A percentile compares a stretch with the other conserved stretches of the same genome.
Evolutionary conservation across 1,284 basidiomycete genomes (phyloP).

Genomic region (Fomitopsis pinicola): DNA sequence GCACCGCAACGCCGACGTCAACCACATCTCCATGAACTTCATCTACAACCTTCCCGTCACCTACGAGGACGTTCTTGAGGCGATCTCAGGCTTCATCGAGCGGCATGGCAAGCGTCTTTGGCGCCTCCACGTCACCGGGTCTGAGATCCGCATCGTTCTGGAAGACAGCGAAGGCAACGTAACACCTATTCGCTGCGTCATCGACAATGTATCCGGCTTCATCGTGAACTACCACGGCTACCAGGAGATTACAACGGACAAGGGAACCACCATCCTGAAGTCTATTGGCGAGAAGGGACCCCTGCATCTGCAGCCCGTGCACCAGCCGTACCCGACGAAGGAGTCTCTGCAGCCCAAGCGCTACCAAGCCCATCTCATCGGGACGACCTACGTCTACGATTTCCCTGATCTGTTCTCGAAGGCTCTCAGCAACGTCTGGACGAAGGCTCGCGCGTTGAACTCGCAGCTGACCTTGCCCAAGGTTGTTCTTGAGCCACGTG

Average conservation of each 20-base stretch:
- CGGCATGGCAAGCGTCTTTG: slow-evolving; percentile 97
- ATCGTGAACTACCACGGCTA: slow-evolving; percentile 99
- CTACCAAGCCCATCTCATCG: slow-evolving; percentile 98
- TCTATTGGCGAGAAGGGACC: slow-evolving; percentile 95
- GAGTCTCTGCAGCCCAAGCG: slow-evolving; percentile 99
- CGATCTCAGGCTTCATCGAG: slow-evolving; percentile 97
- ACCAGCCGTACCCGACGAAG: slow-evolving; percentile 92
- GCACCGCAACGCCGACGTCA: slow-evolving; percentile 88
- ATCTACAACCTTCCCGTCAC: slow-evolving; percentile 94
- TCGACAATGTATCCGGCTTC: slow-evolving; percentile 98
- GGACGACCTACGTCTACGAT: slow-evolving; percentile 98
- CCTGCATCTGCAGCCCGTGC: slow-evolving; percentile 89
- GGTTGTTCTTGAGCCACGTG: slow-evolving; percentile 77
- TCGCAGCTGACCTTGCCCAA: slow-evolving; percentile 73
- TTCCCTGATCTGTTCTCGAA: slow-evolving; percentile 99
- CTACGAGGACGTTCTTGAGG: slow-evolving; percentile 94
- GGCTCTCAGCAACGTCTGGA: slow-evolving; percentile 92
- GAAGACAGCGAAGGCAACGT: slow-evolving; percentile 92
- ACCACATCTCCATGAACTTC: slow-evolving; percentile 98
- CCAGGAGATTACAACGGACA: slow-evolving; percentile 96
- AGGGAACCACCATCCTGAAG: slow-evolving; percentile 91
- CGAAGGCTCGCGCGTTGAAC: slow-evolving; percentile 62
- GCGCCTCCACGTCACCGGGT: slow-evolving; percentile 96
- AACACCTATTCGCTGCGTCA: slow-evolving; percentile 94
- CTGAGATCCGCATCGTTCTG: slow-evolving; percentile 94